These are phyloP conservation scores for Mycena capillaripes DNA, from an alignment of 768 basidiomycete genomes.

Conservation along the genomic window DNA sequence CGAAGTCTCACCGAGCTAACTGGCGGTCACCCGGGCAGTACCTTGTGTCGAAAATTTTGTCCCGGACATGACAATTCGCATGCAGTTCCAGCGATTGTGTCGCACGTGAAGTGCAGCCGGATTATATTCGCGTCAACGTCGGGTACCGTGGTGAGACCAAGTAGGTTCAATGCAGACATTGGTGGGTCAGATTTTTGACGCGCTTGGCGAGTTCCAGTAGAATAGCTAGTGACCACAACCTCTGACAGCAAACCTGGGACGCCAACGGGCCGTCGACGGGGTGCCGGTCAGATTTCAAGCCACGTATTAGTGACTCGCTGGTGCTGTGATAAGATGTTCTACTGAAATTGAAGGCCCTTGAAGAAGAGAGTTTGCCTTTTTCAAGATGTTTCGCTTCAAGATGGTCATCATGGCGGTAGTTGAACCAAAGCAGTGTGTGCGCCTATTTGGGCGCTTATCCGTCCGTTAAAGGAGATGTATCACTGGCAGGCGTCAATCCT, in stretches of 20 bases:
- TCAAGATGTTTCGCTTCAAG: too few relatives aligned
- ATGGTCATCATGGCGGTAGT: neutral
- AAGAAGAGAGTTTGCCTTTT: too few relatives aligned
- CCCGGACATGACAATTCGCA: neutral
- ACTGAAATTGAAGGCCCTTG: too few relatives aligned
- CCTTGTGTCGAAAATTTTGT: neutral
- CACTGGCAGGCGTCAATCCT: too few relatives aligned
- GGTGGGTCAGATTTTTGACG: neutral
- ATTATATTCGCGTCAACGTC: conserved; percentile 51
- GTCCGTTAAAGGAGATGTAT: too few relatives aligned
- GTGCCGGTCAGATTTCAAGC: too few relatives aligned
- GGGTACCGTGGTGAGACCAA: conserved; percentile 27
- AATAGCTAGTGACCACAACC: too few relatives aligned
- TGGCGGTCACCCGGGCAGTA: conserved; percentile 23
- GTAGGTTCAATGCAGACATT: conserved; percentile 31
- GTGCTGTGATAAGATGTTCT: too few relatives aligned
- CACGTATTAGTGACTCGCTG: too few relatives aligned
- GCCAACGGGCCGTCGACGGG: neutral
- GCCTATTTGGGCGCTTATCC: neutral
- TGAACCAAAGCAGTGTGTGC: neutral
- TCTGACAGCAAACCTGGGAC: neutral
- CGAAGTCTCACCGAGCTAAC: conserved; percentile 27
- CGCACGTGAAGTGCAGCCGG: conserved; percentile 36
- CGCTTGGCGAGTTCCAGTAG: neutral
- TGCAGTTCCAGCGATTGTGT: neutral